These are phyloP conservation scores for Prunus kanzakura DNA, from an alignment of 306 rosid species.

Conservation along the genomic window DNA sequence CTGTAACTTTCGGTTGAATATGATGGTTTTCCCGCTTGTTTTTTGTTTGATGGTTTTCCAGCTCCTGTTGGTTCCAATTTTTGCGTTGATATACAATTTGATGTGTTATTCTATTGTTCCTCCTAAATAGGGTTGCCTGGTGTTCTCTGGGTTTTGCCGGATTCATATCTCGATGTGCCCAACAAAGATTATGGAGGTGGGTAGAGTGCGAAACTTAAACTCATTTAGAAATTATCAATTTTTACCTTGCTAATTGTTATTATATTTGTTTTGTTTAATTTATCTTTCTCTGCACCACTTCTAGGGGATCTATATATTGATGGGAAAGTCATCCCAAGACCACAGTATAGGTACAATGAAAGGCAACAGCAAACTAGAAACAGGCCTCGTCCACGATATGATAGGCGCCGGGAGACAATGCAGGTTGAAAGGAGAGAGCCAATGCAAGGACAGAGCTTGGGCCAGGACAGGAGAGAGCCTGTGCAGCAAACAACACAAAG, in stretches of 20 bases:
- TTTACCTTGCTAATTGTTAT: not conserved
- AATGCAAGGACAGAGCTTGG: slow-evolving; percentile 43
- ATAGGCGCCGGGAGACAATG: slow-evolving; percentile 66
- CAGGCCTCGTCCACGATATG: slow-evolving; percentile 79
- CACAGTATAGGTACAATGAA: slow-evolving; percentile 69
- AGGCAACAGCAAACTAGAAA: slow-evolving; percentile 45
- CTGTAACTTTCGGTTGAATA: not conserved
- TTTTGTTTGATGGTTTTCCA: not conserved
- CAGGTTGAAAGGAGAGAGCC: slow-evolving; percentile 59
- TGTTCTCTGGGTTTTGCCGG: slow-evolving; percentile 94
- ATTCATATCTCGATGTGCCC: slow-evolving; percentile 87
- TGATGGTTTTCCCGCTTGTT: not conserved
- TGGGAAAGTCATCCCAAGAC: slow-evolving; percentile 86
- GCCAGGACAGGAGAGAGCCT: slow-evolving; percentile 39
- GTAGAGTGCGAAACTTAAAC: slow-evolving; percentile 15
- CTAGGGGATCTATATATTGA: slow-evolving; percentile 82
- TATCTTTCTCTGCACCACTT: not conserved
- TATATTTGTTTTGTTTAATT: not conserved
- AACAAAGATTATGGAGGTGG: slow-evolving; percentile 94
- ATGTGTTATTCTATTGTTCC: slow-evolving; percentile 11
- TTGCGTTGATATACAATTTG: not conserved
- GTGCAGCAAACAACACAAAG: slow-evolving; percentile 38
- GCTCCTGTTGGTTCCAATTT: not conserved
- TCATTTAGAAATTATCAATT: not conserved
- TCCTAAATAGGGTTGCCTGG: slow-evolving; percentile 53